Base-by-base conservation (phyloP, 2,329 filamentous ascomycete genomes). In the Shiraia sp. region DNA sequence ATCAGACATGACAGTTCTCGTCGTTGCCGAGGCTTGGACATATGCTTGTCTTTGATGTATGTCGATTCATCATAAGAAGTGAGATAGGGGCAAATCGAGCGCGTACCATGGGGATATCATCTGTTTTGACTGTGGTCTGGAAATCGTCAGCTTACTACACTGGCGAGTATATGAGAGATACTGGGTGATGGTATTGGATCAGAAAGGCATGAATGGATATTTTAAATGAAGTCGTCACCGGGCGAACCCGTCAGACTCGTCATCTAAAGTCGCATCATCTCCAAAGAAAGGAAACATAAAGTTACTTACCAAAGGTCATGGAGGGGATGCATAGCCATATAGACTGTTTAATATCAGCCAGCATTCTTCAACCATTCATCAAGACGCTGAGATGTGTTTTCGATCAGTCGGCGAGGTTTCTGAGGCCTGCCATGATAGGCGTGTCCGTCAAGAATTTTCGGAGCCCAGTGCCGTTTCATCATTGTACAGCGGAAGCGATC, bases 381-480 rank as follows among this genome's bases (percentile, higher is more conserved):
- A 27, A 44, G 31, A n/a, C 29, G 17, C 23, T 16, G 30, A 26
- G 43, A 42, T 17, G 10, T 30, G 32, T 22, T 26, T 40, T 32
- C 36, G 66, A 75, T 95, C 90, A 95, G 90, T 92, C 88, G 90
- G 88, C 90, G 84, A 95, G 90, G 91, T 95, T 96, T 96, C 95
- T 90, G 95, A 96, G 89, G 90, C 90, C 90, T 95, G 90, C 88
- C 90, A 74, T 89, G 88, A 88, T 81, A 75, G 66, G 90, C 89
- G 82, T 87, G 82, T 83, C 90, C 88, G 71, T 90, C 90, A 90
- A 83, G 72, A 77, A 73, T 74, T 76, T 72, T 95, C 90, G 86
- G 90, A 92, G 90, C 90, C 90, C 90, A 96, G 90, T 96, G 90
- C 90, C 88, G 79, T 87, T 47, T 90, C 88, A 90, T 92, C 88